Evolutionary conservation across 805 yeast species (phyloP).

Genomic region (Kuraishia ogatae): DNA sequence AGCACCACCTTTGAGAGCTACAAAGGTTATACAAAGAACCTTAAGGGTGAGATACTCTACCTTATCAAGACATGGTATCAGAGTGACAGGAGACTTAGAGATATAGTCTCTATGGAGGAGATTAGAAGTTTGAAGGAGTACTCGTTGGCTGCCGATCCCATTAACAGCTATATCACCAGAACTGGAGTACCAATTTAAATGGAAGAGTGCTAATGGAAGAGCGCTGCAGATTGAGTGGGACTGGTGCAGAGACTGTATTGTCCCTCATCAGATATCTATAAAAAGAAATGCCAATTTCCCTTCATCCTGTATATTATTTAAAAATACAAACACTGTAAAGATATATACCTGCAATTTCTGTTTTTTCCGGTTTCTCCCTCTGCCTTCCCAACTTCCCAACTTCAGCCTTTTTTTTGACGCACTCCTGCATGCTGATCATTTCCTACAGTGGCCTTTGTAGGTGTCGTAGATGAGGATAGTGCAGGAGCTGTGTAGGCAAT

Average conservation of each 20-base stretch:
- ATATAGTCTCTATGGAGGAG: constrained; percentile 38
- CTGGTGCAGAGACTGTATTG: neutral
- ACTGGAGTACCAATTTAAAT: constrained; percentile 25
- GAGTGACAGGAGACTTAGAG: constrained; percentile 55
- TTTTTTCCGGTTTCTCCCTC: too few species aligned
- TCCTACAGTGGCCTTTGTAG: neutral
- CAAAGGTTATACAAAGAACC: constrained; percentile 28
- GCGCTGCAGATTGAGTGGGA: neutral
- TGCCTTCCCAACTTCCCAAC: neutral
- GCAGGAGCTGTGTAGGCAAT: neutral
- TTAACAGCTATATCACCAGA: constrained; percentile 33
- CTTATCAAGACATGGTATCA: constrained; percentile 61
- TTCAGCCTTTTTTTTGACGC: neutral
- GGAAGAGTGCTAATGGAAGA: neutral
- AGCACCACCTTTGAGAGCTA: constrained; percentile 46
- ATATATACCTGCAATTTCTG: neutral
- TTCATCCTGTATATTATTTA: neutral
- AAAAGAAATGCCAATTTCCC: neutral
- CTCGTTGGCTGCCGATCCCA: constrained; percentile 48
- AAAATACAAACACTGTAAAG: too few species aligned
- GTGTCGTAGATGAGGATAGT: neutral
- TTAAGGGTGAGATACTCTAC: constrained; percentile 50
- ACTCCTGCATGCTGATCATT: neutral
- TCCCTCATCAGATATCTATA: neutral
- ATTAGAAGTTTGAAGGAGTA: constrained; percentile 38